phyloP scores from a whole-genome alignment of 345 rosid genomes.

The Capsella bursapastoris region DNA sequence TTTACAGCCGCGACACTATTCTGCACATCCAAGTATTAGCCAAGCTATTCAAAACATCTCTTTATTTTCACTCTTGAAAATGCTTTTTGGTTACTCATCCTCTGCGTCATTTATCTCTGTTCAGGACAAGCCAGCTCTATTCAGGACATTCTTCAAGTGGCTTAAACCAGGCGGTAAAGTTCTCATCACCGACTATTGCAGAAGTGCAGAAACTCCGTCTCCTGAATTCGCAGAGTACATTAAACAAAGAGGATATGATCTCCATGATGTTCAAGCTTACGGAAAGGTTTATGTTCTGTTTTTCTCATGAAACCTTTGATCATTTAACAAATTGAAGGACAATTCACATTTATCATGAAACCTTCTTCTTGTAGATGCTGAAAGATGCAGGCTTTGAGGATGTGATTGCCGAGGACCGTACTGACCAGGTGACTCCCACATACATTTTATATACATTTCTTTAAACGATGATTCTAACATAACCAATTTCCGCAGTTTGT shows the following conservation, averaged over 20 bases:
- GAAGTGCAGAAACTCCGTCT: conserved; percentile 64
- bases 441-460: neutral
- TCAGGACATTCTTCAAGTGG: conserved; percentile 87
- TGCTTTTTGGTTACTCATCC: neutral
- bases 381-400: conserved; percentile 81
- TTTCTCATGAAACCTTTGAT: neutral
- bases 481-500: conserved; percentile 56
- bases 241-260: conserved; percentile 95
- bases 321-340: neutral
- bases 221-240: conserved; percentile 65
- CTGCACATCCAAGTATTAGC: conserved; percentile 78
- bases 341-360: neutral
- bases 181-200: conserved; percentile 90
- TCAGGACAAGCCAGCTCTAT: conserved; percentile 92
- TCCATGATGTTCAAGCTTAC: conserved; percentile 80
- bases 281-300: conserved; percentile 61
- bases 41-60: neutral
- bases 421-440: conserved; percentile 65
- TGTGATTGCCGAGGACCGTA: conserved; percentile 82
- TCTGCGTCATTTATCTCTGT: conserved; percentile 24
- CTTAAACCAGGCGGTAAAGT: conserved; percentile 94
- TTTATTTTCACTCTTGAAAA: conserved; percentile 7
- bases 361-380: conserved; percentile 62
- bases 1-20: conserved; percentile 96
- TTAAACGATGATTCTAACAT: neutral